Percentiles rank a stretch among this genome's conserved stretches.
These are phyloP conservation scores for Rosa persica DNA, from an alignment of 306 rosid genomes.

Conservation along the genomic window DNA sequence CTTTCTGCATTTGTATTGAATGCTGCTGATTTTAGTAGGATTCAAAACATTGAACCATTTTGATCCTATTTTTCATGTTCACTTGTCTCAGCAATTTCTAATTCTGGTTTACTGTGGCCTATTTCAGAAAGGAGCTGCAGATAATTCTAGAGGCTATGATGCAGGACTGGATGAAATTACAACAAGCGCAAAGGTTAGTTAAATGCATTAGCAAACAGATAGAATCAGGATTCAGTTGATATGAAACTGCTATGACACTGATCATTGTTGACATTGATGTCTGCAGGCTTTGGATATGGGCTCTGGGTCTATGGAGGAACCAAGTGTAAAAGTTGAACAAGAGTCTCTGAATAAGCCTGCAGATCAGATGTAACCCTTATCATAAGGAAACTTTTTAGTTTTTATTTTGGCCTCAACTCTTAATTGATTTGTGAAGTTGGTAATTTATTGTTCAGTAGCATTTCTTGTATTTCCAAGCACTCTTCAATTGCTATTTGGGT, in stretches of 20 bases:
- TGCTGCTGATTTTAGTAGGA: background rate
- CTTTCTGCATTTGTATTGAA: background rate
- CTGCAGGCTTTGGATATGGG: constrained; percentile 65
- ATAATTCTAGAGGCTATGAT: constrained; percentile 44
- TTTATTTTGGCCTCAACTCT: constrained; percentile 4
- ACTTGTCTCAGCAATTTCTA: background rate
- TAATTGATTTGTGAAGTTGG: constrained; percentile 21
- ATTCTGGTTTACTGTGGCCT: constrained; percentile 22
- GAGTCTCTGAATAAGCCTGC: constrained; percentile 50
- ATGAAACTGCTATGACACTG: constrained; percentile 7
- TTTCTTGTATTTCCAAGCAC: background rate
- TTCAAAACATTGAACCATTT: background rate
- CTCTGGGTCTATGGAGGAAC: constrained; percentile 50
- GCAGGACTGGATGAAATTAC: constrained; percentile 48
- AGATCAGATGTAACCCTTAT: constrained; percentile 40
- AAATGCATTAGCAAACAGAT: constrained; percentile 6
- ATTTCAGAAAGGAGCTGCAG: constrained; percentile 50
- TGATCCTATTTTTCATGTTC: background rate
- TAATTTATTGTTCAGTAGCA: constrained; percentile 22
- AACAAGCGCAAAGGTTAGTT: constrained; percentile 50
- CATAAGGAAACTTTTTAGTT: background rate
- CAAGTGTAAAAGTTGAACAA: constrained; percentile 57
- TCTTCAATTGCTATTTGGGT: background rate
- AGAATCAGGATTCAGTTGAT: background rate
- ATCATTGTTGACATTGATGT: constrained; percentile 14